phyloP scores from a whole-genome alignment of 768 basidiomycete species.

The Cubamyces lactineus region DNA sequence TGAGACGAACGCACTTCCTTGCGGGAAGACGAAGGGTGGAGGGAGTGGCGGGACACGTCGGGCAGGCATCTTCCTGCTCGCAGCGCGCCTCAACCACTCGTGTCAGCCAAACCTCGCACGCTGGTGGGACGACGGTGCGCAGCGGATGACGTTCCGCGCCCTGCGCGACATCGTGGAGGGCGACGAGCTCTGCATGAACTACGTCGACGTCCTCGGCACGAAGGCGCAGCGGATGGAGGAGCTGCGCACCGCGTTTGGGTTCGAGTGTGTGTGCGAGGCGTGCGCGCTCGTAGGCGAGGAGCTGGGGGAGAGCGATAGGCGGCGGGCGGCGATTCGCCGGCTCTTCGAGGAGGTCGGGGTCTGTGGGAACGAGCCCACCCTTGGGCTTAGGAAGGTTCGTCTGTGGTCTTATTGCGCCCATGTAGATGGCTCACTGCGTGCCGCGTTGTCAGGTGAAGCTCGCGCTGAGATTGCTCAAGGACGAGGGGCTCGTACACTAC shows the following conservation, averaged over 20 bases:
- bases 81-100: slow-evolving; percentile 36
- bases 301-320: slow-evolving; percentile 28
- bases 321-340: slow-evolving; percentile 25
- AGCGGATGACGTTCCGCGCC: slow-evolving; percentile 32
- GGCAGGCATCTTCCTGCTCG: slow-evolving; percentile 35
- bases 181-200: slow-evolving; percentile 38
- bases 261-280: slow-evolving; percentile 31
- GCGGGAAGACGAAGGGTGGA: slow-evolving; percentile 3
- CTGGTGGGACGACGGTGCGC: slow-evolving; percentile 30
- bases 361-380: slow-evolving; percentile 29
- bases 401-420: neutral
- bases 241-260: slow-evolving; percentile 27
- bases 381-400: slow-evolving; percentile 34
- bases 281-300: slow-evolving; percentile 29
- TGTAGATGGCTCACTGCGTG: neutral
- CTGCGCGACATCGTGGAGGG: slow-evolving; percentile 30
- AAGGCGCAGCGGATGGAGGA: slow-evolving; percentile 24
- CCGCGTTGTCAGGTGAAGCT: slow-evolving; percentile 20
- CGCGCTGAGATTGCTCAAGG: slow-evolving; percentile 31
- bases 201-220: slow-evolving; percentile 26
- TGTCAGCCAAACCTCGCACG: slow-evolving; percentile 36
- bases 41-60: neutral
- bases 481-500: slow-evolving; percentile 33
- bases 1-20: slow-evolving; percentile 36
- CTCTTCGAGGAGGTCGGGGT: slow-evolving; percentile 30